Conservation (phyloP, 768 basidiomycete species). For the Mycena rosella region DNA sequence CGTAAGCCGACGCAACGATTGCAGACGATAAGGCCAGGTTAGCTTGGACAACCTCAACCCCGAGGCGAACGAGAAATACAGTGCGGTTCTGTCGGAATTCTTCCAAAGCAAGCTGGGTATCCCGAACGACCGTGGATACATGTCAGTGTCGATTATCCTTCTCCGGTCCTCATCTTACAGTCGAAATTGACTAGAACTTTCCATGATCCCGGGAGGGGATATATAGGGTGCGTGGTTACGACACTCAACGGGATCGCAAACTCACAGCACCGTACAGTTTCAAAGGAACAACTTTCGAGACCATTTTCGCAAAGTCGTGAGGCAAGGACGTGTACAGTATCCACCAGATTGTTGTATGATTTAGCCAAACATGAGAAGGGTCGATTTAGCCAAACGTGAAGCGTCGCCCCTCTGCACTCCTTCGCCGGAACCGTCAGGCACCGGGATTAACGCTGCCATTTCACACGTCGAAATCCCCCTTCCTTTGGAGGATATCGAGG, state of each 20-base stretch:
- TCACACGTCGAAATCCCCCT: not conserved
- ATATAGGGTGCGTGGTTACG: constrained; percentile 32
- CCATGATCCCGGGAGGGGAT: constrained; percentile 39
- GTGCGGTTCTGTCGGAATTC: constrained; percentile 66
- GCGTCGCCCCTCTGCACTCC: not conserved
- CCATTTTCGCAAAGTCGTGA: constrained; percentile 33
- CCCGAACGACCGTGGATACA: constrained; percentile 68
- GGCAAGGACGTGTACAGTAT: not conserved
- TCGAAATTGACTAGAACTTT: constrained; percentile 31
- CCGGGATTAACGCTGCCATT: constrained; percentile 5
- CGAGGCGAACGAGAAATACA: constrained; percentile 63
- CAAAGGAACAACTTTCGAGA: constrained; percentile 38
- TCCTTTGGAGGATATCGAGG: not conserved
- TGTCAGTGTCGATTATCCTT: constrained; percentile 54
- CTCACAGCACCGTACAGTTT: constrained; percentile 22
- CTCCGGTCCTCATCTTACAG: not conserved
- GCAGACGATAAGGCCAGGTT: constrained; percentile 49
- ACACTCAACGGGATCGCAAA: not conserved
- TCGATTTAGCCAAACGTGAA: constrained; percentile 3
- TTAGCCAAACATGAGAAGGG: too few relatives aligned
- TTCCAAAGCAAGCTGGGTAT: constrained; percentile 67
- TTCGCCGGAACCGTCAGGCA: constrained; percentile 2
- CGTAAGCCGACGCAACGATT: not conserved
- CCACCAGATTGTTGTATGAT: constrained; percentile 9
- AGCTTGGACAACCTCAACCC: constrained; percentile 69